Base-by-base conservation (phyloP, 176 grass and related monocot genomes). In the Themeda triandra region DNA sequence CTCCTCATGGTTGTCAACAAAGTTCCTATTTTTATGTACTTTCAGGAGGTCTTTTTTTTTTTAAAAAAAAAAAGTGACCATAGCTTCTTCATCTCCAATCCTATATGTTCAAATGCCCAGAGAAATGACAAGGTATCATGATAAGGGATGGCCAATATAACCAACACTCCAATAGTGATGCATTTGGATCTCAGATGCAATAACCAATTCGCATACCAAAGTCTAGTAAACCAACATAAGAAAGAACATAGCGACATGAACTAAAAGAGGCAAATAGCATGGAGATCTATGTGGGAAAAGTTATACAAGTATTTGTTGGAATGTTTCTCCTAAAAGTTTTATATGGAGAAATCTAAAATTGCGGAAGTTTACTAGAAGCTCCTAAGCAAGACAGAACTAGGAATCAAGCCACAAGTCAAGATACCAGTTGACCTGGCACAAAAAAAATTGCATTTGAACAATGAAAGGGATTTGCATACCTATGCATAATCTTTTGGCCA, bases 401-500 rank as follows among this genome's bases (percentile, higher is more conserved):
- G 48, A 71, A 44, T 53, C n/a, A 71, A 71, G 54, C 30, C 35
- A 53, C 53, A 60, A 66, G 45, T 84, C 41, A 42, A 42, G 37
- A 71, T 42, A 68, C 51, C 23, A 80, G 27, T 53, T 80, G 39
- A 76, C 36, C 36, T 77, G 67, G 56, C 56, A 83, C 85, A 14
- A 69, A 66, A 75, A 75, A 84, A 85, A 87, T 23, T 46, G 14
- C 31, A 51, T 64, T 32, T 78, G 24, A 33, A 69, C 21, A 76
- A 79, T 63, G 39, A 35, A 28, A 78, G 46, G 69, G 66, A 64
- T 80, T 62, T 66, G 46, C 79, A 81, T 84, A 85, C 71, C 77
- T 86, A 80, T 82, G 86, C 72, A 86, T 94, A 73, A 99, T 99
- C 54, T 96, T 94, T 92, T 99, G 83, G 39, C 93, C 92, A 83